These are phyloP conservation scores for Fusarium proliferatum DNA, from an alignment of 2,329 filamentous ascomycete species.

Conservation along the genomic window DNA sequence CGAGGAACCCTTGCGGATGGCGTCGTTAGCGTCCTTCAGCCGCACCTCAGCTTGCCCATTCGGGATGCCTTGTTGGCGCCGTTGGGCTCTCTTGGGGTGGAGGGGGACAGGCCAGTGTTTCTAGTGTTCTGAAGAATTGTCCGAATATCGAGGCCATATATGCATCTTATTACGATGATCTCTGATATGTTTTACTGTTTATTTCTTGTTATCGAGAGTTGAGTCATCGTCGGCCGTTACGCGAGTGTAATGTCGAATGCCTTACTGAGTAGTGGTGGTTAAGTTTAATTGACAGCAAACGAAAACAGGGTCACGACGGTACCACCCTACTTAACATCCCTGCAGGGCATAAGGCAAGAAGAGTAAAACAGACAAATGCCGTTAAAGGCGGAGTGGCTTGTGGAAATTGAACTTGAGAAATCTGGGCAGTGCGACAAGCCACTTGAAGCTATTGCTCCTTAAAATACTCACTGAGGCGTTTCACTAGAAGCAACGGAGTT, in stretches of 20 bases:
- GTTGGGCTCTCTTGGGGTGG: constrained; percentile 31
- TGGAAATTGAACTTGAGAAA: background rate
- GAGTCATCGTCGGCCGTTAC: background rate
- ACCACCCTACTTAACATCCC: constrained; percentile 2
- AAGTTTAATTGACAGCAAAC: background rate
- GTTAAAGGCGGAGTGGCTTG: background rate
- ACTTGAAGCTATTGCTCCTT: constrained; percentile 1
- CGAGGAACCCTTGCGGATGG: constrained; percentile 25
- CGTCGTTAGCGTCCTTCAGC: constrained; percentile 42
- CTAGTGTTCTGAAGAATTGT: background rate
- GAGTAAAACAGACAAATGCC: background rate
- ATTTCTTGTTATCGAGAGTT: no score
- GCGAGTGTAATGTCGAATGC: background rate
- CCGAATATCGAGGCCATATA: background rate
- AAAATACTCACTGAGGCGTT: constrained; percentile 1
- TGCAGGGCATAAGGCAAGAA: background rate
- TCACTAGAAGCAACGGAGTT: background rate
- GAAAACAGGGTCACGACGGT: background rate
- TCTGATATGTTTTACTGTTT: no score
- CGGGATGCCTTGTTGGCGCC: constrained; percentile 9
- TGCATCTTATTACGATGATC: background rate
- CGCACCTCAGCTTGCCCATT: constrained; percentile 35
- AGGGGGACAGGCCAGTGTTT: background rate
- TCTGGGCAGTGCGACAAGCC: constrained; percentile 9
- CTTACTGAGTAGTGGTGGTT: background rate